Evolutionary conservation across 306 rosid genomes (phyloP), one percentile per base, ranked within the genome.

Genomic region (Fragaria vesca): DNA sequence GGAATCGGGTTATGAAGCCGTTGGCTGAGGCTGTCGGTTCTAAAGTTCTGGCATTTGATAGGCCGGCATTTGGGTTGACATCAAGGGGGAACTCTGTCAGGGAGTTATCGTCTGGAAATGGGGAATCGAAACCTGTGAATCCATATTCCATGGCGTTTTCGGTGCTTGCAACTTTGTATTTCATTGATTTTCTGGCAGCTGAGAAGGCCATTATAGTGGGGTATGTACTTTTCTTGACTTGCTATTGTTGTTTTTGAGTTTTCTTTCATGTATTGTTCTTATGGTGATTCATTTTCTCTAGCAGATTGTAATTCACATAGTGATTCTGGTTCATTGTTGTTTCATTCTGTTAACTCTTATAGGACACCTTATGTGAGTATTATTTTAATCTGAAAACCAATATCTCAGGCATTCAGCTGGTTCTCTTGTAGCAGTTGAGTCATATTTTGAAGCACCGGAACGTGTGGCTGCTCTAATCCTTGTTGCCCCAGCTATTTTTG

Each of bases 41-140:
- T 24, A 94, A 88, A 79, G 91, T 90, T 81, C 87, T 94, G 65
- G 98, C 98, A 78, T 94, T 92, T 87, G 98, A 94, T 84, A 85
- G 98, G 82, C 98, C 98, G 3, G 98, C 98, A 21, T 94, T 94
- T 84, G 98, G 98, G 58, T 84, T 94, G 88, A 94, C 97, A 45
- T 88, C 98, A 11, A 89, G 98, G 80, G 82, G 83, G 12, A 77
- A 83, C 61, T 70, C 77, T 66, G 78, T 81, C 5, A 61, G 51
- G 61, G 84, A 63, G 71, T 75, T 61, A 73, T 52, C 90, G 71
- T 82, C 87, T 12, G 88, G 77, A 65, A 75, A 57, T 13, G 83
- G 72, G 75, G 88, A 86, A 48, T 2, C 79, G 16, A 88, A 82
- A 43, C 91, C 95, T 76, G 68, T 90, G 57, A 90, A 94, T 89